Evolutionary conservation across 2,329 filamentous ascomycete genomes (phyloP), one percentile per base, ranked within the genome.

Genomic region (Dichotomopilus funicola): DNA sequence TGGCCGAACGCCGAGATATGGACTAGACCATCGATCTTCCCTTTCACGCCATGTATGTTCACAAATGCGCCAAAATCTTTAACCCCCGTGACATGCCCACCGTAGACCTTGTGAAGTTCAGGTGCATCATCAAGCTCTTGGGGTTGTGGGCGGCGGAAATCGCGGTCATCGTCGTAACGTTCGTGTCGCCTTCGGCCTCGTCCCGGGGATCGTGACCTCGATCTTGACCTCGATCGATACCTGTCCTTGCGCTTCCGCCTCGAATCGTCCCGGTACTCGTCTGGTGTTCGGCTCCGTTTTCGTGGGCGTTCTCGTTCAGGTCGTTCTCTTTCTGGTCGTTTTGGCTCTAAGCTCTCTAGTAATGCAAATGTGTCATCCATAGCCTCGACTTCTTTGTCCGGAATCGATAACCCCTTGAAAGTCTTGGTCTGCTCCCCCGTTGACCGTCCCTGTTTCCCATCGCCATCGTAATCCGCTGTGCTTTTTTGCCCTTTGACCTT

Each of bases 21-120:
- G 0, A 99, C 92, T 61, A 99, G 76, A 0, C 94, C 94, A 67
- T 96, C 91, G 1, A 95, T 87, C 70, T 91, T 95, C 47, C 91
- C 92, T 64, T 80, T 85, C 1, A 99, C 87, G 13, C 91, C 88
- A 62, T 86, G 81, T n/a, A 99, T 70, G 63, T 95, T 96, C 56
- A 97, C 91, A 70, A 99, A 99, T 0, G 86, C 91, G 9, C 94
- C 94, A 72, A 97, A 99, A 59, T 96, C 90, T 66, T 96, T 97
- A 53, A 99, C 78, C 0, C 91, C 91, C 0, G 90, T 96, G 11
- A 97, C 89, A 65, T 86, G 85, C 1, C 94, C 94, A 60, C 90
- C 82, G 66, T 99, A 99, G 2, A 96, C 75, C 68, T 99, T 99
- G 76, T 86, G 85, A 6, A 95, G 72, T 37, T 91, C 76, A 0